Evolutionary conservation across 1,284 basidiomycete genomes (phyloP), one percentile per base, ranked within the genome.

Genomic region (Tilletia caries): DNA sequence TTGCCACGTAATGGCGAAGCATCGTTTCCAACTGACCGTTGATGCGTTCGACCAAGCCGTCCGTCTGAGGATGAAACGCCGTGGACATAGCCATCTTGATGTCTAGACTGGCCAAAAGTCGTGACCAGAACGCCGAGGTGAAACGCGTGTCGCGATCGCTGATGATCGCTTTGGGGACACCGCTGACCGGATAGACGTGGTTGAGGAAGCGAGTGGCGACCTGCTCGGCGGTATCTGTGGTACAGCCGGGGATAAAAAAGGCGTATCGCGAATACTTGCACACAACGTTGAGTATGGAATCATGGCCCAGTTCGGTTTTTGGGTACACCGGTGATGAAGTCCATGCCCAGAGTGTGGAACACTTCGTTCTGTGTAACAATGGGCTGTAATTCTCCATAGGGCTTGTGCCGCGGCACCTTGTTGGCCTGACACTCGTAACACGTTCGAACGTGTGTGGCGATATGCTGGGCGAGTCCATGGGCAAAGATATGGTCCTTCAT

Each of bases 11-110:
- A 23, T 73, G 48, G 3, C 75, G 72, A 18, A 82, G 67, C 50
- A 78, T 83, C 25, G 71, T 66, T n/a, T 77, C 77, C 1, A 88
- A 70, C 0, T 74, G 78, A 69, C 86, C 85, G 71, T 87, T 87
- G 15, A 83, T 71, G 0, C 78, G 65, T 74, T 88, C 85, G 85
- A 85, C 65, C 86, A 84, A 0, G 86, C 85, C 50, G 20, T 52
- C 84, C 0, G 84, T 82, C 27, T 23, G 50, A 29, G 50, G 5
- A 18, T 52, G 50, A 69, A 87, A 78, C 0, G 86, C 50, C 5
- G 50, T 52, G 6, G 8, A 23, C n/a, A 52, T 77, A 1, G 74
- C 82, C n/a, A 76, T 68, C 12, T 79, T 81, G 48, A 69, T 79
- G 65, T 79, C 71, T 0, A 80, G 27, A 4, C 18, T 18, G 27